Evolutionary conservation across 1,284 basidiomycete species (phyloP).

Genomic region (Sporisorium exsertum): DNA sequence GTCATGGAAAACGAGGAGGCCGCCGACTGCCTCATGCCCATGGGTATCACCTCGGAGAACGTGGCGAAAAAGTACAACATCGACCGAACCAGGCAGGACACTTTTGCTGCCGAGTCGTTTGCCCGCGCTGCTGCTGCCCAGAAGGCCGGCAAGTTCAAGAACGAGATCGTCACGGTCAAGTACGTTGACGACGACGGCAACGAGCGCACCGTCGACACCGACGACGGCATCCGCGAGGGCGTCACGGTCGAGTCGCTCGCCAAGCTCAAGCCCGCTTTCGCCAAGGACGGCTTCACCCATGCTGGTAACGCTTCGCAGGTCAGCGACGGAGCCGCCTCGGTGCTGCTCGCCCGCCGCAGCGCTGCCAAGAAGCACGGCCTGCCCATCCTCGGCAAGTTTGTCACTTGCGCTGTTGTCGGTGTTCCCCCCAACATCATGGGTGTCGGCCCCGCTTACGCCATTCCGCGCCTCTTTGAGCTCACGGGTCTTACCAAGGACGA

Average conservation of each 20-base stretch:
- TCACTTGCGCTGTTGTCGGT: slow-evolving; percentile 80
- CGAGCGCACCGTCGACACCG: slow-evolving; percentile 82
- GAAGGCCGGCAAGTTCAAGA: slow-evolving; percentile 88
- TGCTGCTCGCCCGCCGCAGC: slow-evolving; percentile 86
- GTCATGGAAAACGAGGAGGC: slow-evolving; percentile 84
- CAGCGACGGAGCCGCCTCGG: slow-evolving; percentile 96
- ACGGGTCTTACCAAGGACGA: slow-evolving; percentile 61
- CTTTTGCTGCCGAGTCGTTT: slow-evolving; percentile 84
- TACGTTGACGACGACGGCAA: slow-evolving; percentile 83
- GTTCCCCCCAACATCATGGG: slow-evolving; percentile 69
- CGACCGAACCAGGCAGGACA: slow-evolving; percentile 81
- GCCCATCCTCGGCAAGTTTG: slow-evolving; percentile 92
- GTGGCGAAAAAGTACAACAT: slow-evolving; percentile 84
- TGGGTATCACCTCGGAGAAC: slow-evolving; percentile 98
- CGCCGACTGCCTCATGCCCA: slow-evolving; percentile 91
- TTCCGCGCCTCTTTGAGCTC: slow-evolving; percentile 64
- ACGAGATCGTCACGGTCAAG: slow-evolving; percentile 88
- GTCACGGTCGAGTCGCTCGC: slow-evolving; percentile 86
- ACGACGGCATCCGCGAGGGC: slow-evolving; percentile 88
- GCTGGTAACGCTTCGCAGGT: slow-evolving; percentile 93
- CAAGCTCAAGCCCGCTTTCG: slow-evolving; percentile 95
- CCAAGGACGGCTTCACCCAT: slow-evolving; percentile 88
- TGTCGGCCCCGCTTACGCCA: slow-evolving; percentile 68
- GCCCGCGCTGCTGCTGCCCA: slow-evolving; percentile 87
- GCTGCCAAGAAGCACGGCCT: slow-evolving; percentile 88